These are phyloP conservation scores for Albizia julibrissin DNA, from an alignment of 306 rosid species.

Conservation along the genomic window DNA sequence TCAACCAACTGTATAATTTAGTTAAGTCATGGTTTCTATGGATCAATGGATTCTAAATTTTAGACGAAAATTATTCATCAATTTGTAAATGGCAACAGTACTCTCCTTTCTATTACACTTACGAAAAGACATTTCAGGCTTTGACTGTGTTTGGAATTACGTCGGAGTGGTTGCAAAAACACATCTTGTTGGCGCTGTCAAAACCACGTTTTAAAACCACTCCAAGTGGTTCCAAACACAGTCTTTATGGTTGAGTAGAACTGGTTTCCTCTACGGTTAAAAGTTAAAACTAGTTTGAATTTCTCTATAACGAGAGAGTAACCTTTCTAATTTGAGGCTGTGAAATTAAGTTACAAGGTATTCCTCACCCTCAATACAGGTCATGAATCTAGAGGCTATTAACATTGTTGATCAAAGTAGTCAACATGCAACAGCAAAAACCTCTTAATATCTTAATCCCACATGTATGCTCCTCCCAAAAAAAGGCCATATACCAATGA, in stretches of 20 bases:
- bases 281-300: not conserved
- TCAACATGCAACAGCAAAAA: not conserved
- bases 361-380: slow-evolving; percentile 10
- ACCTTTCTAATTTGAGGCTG: not conserved
- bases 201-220: not conserved
- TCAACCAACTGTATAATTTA: not conserved
- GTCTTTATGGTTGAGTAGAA: not conserved
- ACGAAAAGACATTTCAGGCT: not conserved
- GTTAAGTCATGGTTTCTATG: not conserved
- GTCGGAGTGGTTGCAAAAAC: not conserved
- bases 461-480: not conserved
- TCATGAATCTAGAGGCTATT: not conserved
- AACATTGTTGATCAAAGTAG: not conserved
- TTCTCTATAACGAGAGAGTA: not conserved
- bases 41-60: not conserved
- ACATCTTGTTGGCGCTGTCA: not conserved
- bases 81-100: not conserved
- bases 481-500: not conserved
- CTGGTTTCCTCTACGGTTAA: not conserved
- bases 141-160: not conserved
- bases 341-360: not conserved
- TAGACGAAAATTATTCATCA: not conserved
- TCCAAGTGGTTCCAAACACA: not conserved
- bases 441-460: not conserved
- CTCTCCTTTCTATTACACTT: not conserved